Evolutionary conservation across 371 early-diverging fungal genomes (phyloP).

Genomic region (Apophysomyces ossiformis): DNA sequence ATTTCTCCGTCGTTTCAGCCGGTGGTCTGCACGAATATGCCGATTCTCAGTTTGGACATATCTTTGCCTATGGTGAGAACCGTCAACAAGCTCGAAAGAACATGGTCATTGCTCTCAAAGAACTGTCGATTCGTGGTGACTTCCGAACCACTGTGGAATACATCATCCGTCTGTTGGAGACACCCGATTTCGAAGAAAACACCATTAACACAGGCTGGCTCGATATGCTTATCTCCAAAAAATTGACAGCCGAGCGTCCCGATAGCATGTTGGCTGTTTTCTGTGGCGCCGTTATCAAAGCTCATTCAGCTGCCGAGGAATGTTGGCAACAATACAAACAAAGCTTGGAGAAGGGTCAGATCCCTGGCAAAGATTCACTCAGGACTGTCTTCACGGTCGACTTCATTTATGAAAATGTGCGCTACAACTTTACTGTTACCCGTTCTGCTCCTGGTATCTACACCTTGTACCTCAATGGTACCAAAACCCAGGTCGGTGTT

Average conservation of each 20-base stretch:
- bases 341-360: conserved; percentile 90
- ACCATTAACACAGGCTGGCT: conserved; percentile 96
- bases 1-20: conserved; percentile 94
- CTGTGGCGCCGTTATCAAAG: conserved; percentile 92
- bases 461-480: conserved; percentile 82
- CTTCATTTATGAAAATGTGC: conserved; percentile 89
- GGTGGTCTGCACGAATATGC: conserved; percentile 98
- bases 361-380: conserved; percentile 79
- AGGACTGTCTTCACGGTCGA: conserved; percentile 80
- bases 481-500: conserved; percentile 80
- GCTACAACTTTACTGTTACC: conserved; percentile 86
- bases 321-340: conserved; percentile 76
- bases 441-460: conserved; percentile 83
- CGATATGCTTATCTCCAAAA: conserved; percentile 90
- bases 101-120: conserved; percentile 96
- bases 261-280: conserved; percentile 89
- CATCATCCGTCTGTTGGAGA: conserved; percentile 92
- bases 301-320: conserved; percentile 67
- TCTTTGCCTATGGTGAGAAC: conserved; percentile 97
- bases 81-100: conserved; percentile 94
- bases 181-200: conserved; percentile 88
- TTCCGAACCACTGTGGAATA: conserved; percentile 99
- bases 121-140: conserved; percentile 97
- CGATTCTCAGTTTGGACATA: conserved; percentile 99
- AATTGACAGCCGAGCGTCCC: conserved; percentile 90